A percentile compares a stretch with the other conserved stretches of the same genome.
These are phyloP conservation scores for Tricholoma sp. DNA, from an alignment of 768 basidiomycete species.

Conservation along the genomic window DNA sequence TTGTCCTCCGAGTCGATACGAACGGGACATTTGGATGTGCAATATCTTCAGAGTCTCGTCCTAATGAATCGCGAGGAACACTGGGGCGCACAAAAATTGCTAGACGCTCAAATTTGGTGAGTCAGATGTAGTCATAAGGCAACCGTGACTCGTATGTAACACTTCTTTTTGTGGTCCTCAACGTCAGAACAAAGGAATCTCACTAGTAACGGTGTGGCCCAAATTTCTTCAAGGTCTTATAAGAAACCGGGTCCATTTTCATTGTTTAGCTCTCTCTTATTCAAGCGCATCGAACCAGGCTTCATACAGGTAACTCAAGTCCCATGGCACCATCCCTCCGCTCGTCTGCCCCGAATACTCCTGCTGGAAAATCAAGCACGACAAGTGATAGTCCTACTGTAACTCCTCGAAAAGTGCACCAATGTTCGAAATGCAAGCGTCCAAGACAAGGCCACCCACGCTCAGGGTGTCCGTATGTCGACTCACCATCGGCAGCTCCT, in stretches of 20 bases:
- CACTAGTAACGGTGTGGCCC: neutral
- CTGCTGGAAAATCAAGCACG: slow-evolving; percentile 5
- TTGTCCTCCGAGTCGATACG: too few relatives aligned
- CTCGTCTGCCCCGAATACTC: slow-evolving; percentile 15
- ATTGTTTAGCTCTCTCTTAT: neutral
- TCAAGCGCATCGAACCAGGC: neutral
- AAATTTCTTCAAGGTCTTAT: too few relatives aligned
- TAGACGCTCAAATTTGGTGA: neutral
- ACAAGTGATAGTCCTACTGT: slow-evolving; percentile 13
- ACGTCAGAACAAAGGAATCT: slow-evolving; percentile 1
- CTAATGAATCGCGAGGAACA: too few relatives aligned
- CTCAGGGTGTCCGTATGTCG: slow-evolving; percentile 50
- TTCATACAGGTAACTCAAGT: neutral
- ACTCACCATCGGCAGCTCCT: slow-evolving; percentile 19
- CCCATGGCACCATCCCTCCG: slow-evolving; percentile 18
- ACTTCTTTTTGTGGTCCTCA: neutral
- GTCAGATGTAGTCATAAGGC: neutral
- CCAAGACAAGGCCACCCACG: slow-evolving; percentile 58
- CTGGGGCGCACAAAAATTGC: neutral
- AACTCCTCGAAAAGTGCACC: slow-evolving; percentile 46
- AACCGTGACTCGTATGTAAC: neutral
- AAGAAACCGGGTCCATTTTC: neutral
- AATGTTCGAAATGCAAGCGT: slow-evolving; percentile 51
- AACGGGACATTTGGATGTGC: too few relatives aligned
- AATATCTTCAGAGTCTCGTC: too few relatives aligned